phyloP scores from a whole-genome alignment of 805 yeast species.

The Metschnikowia lachancei region DNA sequence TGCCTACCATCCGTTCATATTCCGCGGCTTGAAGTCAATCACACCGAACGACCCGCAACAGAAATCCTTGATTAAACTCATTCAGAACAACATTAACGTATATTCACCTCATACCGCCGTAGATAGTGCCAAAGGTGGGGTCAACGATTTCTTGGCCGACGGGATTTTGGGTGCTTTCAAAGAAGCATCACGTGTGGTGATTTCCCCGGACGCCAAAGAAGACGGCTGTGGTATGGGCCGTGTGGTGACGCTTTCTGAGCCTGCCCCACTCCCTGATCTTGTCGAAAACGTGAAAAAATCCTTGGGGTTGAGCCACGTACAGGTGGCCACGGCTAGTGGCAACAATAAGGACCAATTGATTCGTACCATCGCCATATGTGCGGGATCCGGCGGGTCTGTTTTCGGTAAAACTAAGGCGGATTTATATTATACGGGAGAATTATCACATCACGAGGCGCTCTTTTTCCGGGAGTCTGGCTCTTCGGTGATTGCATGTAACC shows the following conservation, averaged over 20 bases:
- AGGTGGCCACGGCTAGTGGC: slow-evolving; percentile 49
- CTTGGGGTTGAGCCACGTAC: slow-evolving; percentile 55
- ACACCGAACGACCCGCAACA: slow-evolving; percentile 74
- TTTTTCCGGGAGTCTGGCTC: slow-evolving; percentile 67
- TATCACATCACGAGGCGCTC: slow-evolving; percentile 90
- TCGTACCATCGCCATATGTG: slow-evolving; percentile 76
- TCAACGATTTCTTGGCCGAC: slow-evolving; percentile 84
- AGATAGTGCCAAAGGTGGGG: slow-evolving; percentile 90
- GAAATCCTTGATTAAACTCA: slow-evolving; percentile 63
- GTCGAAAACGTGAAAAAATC: slow-evolving; percentile 52
- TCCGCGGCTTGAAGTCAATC: slow-evolving; percentile 78
- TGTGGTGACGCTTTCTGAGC: slow-evolving; percentile 46
- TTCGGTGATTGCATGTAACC: slow-evolving; percentile 77
- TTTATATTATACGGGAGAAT: slow-evolving; percentile 83
- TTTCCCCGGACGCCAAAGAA: slow-evolving; percentile 44
- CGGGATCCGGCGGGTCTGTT: slow-evolving; percentile 89
- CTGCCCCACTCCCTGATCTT: slow-evolving; percentile 43
- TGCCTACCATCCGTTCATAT: slow-evolving; percentile 92
- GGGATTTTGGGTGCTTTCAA: slow-evolving; percentile 43
- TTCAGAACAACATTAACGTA: slow-evolving; percentile 78
- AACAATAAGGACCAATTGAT: slow-evolving; percentile 29
- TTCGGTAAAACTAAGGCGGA: slow-evolving; percentile 64
- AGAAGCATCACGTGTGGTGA: slow-evolving; percentile 31
- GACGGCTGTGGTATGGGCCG: slow-evolving; percentile 82
- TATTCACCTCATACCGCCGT: slow-evolving; percentile 96